phyloP scores from a whole-genome alignment of 108 stramenopile genomes.

The Nannochloropsis oceanica region DNA sequence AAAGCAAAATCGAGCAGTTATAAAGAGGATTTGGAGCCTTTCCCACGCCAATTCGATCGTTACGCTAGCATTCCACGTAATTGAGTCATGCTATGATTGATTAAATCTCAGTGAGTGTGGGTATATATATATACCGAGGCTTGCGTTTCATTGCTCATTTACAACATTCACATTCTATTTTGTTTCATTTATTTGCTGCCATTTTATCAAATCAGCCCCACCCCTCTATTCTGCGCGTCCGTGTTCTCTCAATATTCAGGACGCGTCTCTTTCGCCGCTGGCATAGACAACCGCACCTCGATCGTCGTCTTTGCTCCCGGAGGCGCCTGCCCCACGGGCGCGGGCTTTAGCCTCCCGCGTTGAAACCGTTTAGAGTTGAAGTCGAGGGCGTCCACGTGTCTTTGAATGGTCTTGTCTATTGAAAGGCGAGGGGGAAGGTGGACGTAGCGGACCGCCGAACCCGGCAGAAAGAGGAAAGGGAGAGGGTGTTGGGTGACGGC shows the following conservation, averaged over 20 bases:
- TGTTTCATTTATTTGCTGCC: too few relatives aligned
- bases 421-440: background rate
- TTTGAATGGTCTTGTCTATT: background rate
- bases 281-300: background rate
- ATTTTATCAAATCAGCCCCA: too few relatives aligned
- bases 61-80: too few relatives aligned
- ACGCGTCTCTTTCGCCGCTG: background rate
- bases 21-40: too few relatives aligned
- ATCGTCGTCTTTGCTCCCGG: background rate
- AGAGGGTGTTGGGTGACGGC: background rate
- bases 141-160: too few relatives aligned
- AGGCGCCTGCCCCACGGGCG: background rate
- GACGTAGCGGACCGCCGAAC: background rate
- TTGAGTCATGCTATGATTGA: too few relatives aligned
- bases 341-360: background rate
- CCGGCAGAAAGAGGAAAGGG: background rate
- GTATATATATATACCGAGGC: too few relatives aligned
- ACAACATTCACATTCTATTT: too few relatives aligned
- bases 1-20: too few relatives aligned
- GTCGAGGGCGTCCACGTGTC: background rate
- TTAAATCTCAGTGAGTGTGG: too few relatives aligned
- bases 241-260: background rate
- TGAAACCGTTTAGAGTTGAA: background rate
- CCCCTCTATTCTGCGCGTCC: too few relatives aligned
- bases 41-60: too few relatives aligned